A percentile compares a stretch with the other conserved stretches of the same genome.
phyloP scores from a whole-genome alignment of 2,329 filamentous ascomycete genomes.

The Colletotrichum karsti region DNA sequence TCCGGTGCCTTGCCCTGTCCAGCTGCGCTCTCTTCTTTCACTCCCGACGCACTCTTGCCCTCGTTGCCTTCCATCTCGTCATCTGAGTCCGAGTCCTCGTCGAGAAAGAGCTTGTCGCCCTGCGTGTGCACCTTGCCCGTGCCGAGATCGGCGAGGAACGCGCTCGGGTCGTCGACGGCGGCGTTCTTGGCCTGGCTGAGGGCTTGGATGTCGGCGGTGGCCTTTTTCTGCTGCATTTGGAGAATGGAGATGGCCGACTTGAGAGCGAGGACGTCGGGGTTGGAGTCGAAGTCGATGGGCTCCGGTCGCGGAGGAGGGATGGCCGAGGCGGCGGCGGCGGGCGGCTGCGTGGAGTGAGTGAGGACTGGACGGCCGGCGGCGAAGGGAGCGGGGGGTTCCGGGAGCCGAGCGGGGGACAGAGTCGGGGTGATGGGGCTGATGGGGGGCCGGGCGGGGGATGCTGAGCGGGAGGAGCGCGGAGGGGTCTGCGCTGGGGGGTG shows the following conservation, averaged over 20 bases:
- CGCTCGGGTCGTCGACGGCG: slow-evolving; percentile 75
- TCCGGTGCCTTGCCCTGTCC: slow-evolving; percentile 11
- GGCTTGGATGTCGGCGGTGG: slow-evolving; percentile 76
- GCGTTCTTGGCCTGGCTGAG: slow-evolving; percentile 75
- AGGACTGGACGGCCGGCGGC: slow-evolving; percentile 46
- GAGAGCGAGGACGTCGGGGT: slow-evolving; percentile 88
- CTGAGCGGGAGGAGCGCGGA: slow-evolving; percentile 38
- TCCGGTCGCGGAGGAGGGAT: slow-evolving; percentile 57
- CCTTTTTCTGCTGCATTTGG: slow-evolving; percentile 84
- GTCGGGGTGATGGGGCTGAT: slow-evolving; percentile 66
- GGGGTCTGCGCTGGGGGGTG: slow-evolving; percentile 16
- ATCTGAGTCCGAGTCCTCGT: slow-evolving; percentile 32
- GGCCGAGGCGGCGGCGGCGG: slow-evolving; percentile 40
- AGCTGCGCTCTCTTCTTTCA: neutral
- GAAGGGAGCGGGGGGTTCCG: slow-evolving; percentile 35
- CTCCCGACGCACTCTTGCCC: slow-evolving; percentile 34
- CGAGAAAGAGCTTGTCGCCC: slow-evolving; percentile 38
- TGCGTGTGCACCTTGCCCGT: slow-evolving; percentile 65
- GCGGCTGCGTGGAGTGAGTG: slow-evolving; percentile 53
- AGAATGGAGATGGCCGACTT: slow-evolving; percentile 86
- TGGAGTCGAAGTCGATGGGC: slow-evolving; percentile 68
- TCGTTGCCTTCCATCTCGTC: slow-evolving; percentile 40
- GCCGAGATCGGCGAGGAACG: slow-evolving; percentile 74
- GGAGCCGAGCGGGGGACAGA: slow-evolving; percentile 45
- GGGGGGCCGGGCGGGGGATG: slow-evolving; percentile 58